A percentile compares a stretch with the other conserved stretches of the same genome.
Evolutionary conservation across 106 monocot species (phyloP).

Genomic region (Iris macrosiphon): DNA sequence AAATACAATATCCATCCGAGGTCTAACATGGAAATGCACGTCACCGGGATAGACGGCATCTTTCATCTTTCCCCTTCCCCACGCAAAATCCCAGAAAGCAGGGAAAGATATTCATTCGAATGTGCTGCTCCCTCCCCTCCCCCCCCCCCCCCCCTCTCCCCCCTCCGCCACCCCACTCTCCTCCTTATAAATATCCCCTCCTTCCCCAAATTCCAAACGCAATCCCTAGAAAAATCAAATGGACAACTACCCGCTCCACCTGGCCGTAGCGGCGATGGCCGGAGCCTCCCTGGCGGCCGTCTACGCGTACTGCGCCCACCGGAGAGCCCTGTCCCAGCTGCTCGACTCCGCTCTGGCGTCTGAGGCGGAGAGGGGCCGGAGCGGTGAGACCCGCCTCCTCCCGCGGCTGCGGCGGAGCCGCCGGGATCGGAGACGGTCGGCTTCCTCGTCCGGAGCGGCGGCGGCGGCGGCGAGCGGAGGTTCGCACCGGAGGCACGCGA

Average conservation of each 20-base stretch:
- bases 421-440: no score
- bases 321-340: not conserved
- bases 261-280: slow-evolving; percentile 5
- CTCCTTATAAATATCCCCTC: no score
- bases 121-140: no score
- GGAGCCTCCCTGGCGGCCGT: slow-evolving; percentile 5
- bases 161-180: no score
- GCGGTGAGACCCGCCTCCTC: no score
- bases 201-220: not conserved
- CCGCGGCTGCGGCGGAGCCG: slow-evolving; percentile 3
- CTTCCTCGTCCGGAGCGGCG: not conserved
- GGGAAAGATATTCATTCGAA: no score
- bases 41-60: no score
- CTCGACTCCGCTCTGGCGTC: slow-evolving; percentile 2
- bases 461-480: not conserved
- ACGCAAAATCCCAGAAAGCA: no score
- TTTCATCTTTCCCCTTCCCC: no score
- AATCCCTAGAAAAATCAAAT: not conserved
- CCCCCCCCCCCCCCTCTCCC: no score
- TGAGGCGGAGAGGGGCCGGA: not conserved
- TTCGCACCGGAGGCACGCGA: not conserved
- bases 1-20: no score
- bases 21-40: no score
- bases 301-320: slow-evolving; percentile 2
- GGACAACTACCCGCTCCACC: slow-evolving; percentile 1